Evolutionary conservation across 148 eudicot species (phyloP), one percentile per base, ranked within the genome.

Genomic region (Pharnaceum exiguum): DNA sequence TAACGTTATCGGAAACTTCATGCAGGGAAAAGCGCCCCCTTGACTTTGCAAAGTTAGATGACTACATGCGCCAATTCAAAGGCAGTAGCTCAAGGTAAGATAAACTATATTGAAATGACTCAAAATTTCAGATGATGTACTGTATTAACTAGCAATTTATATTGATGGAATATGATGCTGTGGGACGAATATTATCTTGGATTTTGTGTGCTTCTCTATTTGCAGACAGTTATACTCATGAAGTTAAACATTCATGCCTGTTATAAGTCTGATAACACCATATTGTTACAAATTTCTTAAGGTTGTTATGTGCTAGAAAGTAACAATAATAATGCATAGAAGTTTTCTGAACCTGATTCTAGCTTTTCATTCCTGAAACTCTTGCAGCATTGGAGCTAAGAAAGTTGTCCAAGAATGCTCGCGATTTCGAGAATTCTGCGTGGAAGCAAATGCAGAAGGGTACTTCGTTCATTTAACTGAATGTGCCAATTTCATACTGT

Each of bases 11-110:
- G 21, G 64, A 7, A 30, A 26, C 48, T 43, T 51, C 13, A 10
- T 76, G 33, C 73, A 85, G 96, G 72, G 78, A 56, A 29, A 75
- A 55, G 17, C 47, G 55, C 19, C 80, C 86, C 43, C 13, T 64
- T 37, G 89, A 85, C 53, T 85, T 85, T 65, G 84, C 52, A 18
- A 80, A 54, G 65, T 77, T 89, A 63, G 96, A 89, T 63, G 65
- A 81, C 49, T 74, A 66, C 70, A 89, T 89, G 96, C 94, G 85
- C 51, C 87, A 85, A 37, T 85, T 80, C 69, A 85, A 80, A 77
- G 82, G 96, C 16, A 89, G 96, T 72, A 65, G 94, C 69, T 85
- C 96, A 71, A 85, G 96, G 96, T 89, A 83, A 5, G 28, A 40
- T 26, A 47, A 45, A 19, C 7, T 35, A 45, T 33, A 54, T 22